These are phyloP conservation scores for Calophaca sinica DNA, from an alignment of 306 rosid species.

Conservation along the genomic window DNA sequence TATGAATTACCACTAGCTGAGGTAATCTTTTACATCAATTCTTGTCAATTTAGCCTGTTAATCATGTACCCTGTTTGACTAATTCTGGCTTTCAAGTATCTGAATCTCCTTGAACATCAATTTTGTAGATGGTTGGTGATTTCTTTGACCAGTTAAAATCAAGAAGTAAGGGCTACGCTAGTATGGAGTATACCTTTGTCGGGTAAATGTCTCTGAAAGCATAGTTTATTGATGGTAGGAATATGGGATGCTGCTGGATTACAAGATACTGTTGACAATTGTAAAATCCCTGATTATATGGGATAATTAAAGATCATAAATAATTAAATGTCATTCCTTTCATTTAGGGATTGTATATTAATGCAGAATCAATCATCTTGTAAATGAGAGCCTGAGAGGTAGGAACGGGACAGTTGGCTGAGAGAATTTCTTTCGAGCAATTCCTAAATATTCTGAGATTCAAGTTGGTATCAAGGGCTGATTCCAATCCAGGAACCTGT, in stretches of 20 bases:
- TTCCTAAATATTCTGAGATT: slow-evolving; percentile 1
- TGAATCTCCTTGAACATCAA: slow-evolving; percentile 43
- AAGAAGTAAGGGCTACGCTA: slow-evolving; percentile 95
- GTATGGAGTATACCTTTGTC: slow-evolving; percentile 85
- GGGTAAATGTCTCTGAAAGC: slow-evolving; percentile 65
- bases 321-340: slow-evolving; percentile 12
- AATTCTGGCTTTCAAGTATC: slow-evolving; percentile 33
- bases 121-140: slow-evolving; percentile 76
- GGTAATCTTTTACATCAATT: slow-evolving; percentile 56
- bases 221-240: slow-evolving; percentile 34
- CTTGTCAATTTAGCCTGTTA: slow-evolving; percentile 32
- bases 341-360: slow-evolving; percentile 19
- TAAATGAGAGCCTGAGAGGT: neutral
- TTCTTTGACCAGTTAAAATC: slow-evolving; percentile 98
- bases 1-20: slow-evolving; percentile 89
- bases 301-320: slow-evolving; percentile 22
- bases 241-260: slow-evolving; percentile 29
- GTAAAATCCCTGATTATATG: neutral
- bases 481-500: neutral
- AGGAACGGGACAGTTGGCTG: slow-evolving; percentile 2
- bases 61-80: slow-evolving; percentile 23
- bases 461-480: slow-evolving; percentile 14
- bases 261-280: slow-evolving; percentile 3
- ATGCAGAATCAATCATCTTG: neutral
- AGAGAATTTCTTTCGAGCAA: slow-evolving; percentile 3